A percentile compares a stretch with the other conserved stretches of the same genome.
phyloP scores from a whole-genome alignment of 2,329 filamentous ascomycete species.

The Daldinia eschscholtzii region DNA sequence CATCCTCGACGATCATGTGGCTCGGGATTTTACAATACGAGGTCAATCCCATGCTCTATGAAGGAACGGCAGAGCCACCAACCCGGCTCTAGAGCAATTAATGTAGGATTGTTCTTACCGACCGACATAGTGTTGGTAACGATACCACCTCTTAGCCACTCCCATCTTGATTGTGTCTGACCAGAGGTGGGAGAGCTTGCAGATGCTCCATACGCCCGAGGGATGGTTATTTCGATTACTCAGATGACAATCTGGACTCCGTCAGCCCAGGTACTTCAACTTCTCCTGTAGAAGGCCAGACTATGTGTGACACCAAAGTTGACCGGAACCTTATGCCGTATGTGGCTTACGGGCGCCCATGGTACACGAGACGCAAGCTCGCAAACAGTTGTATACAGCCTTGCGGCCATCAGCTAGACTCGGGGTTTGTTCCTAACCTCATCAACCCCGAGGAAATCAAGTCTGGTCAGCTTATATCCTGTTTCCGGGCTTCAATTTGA shows the following conservation, averaged over 20 bases:
- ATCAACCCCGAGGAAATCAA: constrained; percentile 3
- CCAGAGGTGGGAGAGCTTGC: constrained; percentile 5
- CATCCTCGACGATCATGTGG: constrained; percentile 23
- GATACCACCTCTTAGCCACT: constrained; percentile 8
- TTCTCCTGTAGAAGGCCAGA: not conserved
- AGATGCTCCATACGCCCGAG: constrained; percentile 8
- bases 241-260: constrained; percentile 18
- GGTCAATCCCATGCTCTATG: constrained; percentile 22
- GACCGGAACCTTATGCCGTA: constrained; percentile 33
- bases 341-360: constrained; percentile 27
- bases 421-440: constrained; percentile 20
- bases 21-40: constrained; percentile 29
- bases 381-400: constrained; percentile 25
- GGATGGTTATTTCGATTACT: constrained; percentile 24
- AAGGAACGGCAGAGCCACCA: constrained; percentile 17
- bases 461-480: constrained; percentile 37
- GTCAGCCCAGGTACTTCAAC: constrained; percentile 15
- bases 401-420: constrained; percentile 19
- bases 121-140: constrained; percentile 3
- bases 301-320: constrained; percentile 20
- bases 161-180: not conserved
- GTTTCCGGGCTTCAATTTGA: constrained; percentile 20
- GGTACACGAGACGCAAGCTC: constrained; percentile 16
- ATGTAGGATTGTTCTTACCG: constrained; percentile 12
- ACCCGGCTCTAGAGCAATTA: constrained; percentile 9